These are phyloP conservation scores for Dimargaris xerosporica DNA, from an alignment of 192 early-diverging fungal genomes.

Conservation along the genomic window DNA sequence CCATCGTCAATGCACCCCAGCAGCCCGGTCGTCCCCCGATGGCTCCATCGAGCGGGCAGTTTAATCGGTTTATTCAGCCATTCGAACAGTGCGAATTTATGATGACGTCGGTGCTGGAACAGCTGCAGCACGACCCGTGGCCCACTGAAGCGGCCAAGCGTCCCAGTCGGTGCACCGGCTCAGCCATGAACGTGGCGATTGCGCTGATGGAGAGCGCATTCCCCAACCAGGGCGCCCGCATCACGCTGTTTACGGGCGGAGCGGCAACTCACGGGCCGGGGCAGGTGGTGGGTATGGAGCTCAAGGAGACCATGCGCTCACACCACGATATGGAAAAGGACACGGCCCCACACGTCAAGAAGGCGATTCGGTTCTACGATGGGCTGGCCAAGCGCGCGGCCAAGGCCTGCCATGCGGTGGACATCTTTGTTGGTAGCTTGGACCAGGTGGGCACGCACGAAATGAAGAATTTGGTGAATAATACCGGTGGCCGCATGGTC, in stretches of 20 bases:
- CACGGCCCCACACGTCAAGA: conserved; percentile 78
- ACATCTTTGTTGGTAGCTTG: conserved; percentile 95
- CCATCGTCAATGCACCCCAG: conserved; percentile 21
- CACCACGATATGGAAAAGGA: conserved; percentile 98
- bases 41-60: background rate
- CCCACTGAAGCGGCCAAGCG: conserved; percentile 81
- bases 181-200: conserved; percentile 82
- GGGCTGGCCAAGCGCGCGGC: conserved; percentile 69
- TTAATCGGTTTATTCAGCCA: conserved; percentile 70
- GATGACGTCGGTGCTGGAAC: conserved; percentile 84
- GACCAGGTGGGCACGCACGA: conserved; percentile 95
- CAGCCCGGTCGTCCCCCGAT: conserved; percentile 22
- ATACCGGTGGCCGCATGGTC: conserved; percentile 86
- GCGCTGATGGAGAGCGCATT: conserved; percentile 85
- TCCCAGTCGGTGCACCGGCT: conserved; percentile 84
- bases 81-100: conserved; percentile 94
- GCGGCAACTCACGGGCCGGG: conserved; percentile 91
- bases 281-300: conserved; percentile 79
- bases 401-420: conserved; percentile 77
- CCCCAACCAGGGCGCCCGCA: conserved; percentile 79
- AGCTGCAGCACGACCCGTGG: conserved; percentile 97
- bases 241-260: conserved; percentile 89
- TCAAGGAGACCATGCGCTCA: conserved; percentile 89
- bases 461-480: conserved; percentile 82
- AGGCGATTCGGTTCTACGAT: conserved; percentile 93